phyloP scores from a whole-genome alignment of 2,329 filamentous ascomycete genomes.

The Botrytis byssoidea region DNA sequence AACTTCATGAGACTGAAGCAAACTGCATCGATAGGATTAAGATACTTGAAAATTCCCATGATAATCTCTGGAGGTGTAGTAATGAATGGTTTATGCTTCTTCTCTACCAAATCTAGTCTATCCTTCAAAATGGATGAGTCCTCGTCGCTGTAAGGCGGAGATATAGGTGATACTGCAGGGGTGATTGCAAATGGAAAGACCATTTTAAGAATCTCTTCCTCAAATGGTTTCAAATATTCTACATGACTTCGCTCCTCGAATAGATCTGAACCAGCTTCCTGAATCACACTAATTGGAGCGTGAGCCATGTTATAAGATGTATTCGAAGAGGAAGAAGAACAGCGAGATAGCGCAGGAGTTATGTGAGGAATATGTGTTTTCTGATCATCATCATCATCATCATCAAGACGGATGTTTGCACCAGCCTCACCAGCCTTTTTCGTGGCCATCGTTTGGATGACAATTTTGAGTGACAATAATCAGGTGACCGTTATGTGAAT shows the following conservation, averaged over 20 bases:
- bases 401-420: neutral
- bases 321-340: neutral
- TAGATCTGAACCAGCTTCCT: neutral
- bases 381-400: neutral
- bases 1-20: slow-evolving; percentile 31
- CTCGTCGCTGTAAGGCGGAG: neutral
- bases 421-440: neutral
- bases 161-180: neutral
- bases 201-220: slow-evolving; percentile 5
- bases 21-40: slow-evolving; percentile 30
- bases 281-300: neutral
- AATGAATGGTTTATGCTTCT: slow-evolving; percentile 11
- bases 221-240: neutral
- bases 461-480: neutral
- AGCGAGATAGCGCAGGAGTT: neutral
- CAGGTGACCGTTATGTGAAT: neutral
- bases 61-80: slow-evolving; percentile 28
- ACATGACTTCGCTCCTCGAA: neutral
- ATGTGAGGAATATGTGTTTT: neutral
- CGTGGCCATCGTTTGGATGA: neutral
- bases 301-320: neutral
- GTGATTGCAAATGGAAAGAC: neutral
- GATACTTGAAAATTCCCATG: slow-evolving; percentile 25
- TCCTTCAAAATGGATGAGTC: neutral
- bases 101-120: neutral